Conservation (phyloP, 1,139 yeast genomes). For the Saccharomyces hybrid region DNA sequence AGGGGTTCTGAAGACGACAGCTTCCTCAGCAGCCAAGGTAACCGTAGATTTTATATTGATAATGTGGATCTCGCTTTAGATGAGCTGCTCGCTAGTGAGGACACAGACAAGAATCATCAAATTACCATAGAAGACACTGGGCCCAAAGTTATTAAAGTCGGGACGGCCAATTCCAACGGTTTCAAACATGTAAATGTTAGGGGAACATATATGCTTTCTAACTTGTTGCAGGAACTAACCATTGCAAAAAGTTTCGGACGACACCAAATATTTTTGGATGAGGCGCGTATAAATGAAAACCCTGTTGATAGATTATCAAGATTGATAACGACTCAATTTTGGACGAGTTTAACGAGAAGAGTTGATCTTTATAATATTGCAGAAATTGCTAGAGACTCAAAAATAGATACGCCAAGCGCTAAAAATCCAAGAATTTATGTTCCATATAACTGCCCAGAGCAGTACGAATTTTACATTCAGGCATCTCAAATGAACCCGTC, state of each 20-base stretch:
- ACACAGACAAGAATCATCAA: constrained; percentile 79
- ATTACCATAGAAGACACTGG: constrained; percentile 91
- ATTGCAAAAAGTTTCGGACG: constrained; percentile 79
- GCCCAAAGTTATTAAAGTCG: constrained; percentile 78
- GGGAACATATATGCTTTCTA: constrained; percentile 89
- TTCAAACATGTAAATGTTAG: constrained; percentile 63
- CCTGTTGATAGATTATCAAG: constrained; percentile 77
- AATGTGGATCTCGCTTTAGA: constrained; percentile 69
- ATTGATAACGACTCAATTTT: constrained; percentile 68
- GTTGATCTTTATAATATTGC: constrained; percentile 58
- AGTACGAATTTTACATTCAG: constrained; percentile 57
- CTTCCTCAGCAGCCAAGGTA: constrained; percentile 31
- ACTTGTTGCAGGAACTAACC: constrained; percentile 81
- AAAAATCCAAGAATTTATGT: constrained; percentile 64
- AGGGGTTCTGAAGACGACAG: constrained; percentile 65
- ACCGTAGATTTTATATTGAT: constrained; percentile 57
- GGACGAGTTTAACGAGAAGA: constrained; percentile 72
- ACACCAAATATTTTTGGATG: constrained; percentile 70
- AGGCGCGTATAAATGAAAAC: constrained; percentile 75
- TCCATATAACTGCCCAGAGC: constrained; percentile 64
- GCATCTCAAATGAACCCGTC: constrained; percentile 52
- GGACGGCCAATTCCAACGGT: constrained; percentile 82
- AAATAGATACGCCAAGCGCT: constrained; percentile 53
- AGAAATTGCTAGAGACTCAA: constrained; percentile 69
- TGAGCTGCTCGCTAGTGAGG: constrained; percentile 68